Evolutionary conservation across 2,329 filamentous ascomycete genomes (phyloP), one percentile per base, ranked within the genome.

Genomic region (Diaporthe eres): DNA sequence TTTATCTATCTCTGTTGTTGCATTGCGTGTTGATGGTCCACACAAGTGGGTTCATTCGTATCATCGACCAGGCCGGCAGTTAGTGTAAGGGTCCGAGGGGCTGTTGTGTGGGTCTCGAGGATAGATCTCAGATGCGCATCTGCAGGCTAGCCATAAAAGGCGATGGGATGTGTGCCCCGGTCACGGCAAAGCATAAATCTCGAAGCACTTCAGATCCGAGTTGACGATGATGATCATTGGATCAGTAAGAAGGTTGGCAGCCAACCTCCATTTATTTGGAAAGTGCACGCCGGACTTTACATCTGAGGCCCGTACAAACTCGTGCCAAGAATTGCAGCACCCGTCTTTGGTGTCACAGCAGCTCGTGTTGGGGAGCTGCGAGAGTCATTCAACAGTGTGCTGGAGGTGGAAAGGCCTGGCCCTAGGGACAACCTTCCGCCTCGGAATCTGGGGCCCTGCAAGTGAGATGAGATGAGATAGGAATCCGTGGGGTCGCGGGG

Each of bases 351-450:
- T 22, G 44, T 28, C 31, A 53, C 1, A 39, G 47, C 13, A 70
- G 49, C 65, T 70, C 65, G 65, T 55, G 13, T 55, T 70, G n/a
- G 8, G 28, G 9, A 1, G 19, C 28, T 28, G 34, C n/a, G 15
- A 55, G 65, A 42, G 65, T 70, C 65, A 70, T 34, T 68, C 1
- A 22, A 12, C 13, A 7, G 37, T 39, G 12, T 39, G 1, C 37
- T 39, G 10, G 4, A 13, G 37, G 31, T 39, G 47, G 63, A 19
- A 28, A 49, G 31, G 28, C 42, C 22, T n/a, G 39, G 51, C 39
- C 61, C 28, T 42, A 31, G 63, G 72, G 17, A 39, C 19, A 74
- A 51, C 53, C 61, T 74, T 68, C 39, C 31, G 39, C 51, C 61
- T 47, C 37, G 63, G 63, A 19, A 37, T 37, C 39, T 49, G 28